Percentiles rank a stretch among this genome's conserved stretches.
These are phyloP conservation scores for Pinus taeda DNA, from an alignment of 75 land plant genomes.

Conservation along the genomic window DNA sequence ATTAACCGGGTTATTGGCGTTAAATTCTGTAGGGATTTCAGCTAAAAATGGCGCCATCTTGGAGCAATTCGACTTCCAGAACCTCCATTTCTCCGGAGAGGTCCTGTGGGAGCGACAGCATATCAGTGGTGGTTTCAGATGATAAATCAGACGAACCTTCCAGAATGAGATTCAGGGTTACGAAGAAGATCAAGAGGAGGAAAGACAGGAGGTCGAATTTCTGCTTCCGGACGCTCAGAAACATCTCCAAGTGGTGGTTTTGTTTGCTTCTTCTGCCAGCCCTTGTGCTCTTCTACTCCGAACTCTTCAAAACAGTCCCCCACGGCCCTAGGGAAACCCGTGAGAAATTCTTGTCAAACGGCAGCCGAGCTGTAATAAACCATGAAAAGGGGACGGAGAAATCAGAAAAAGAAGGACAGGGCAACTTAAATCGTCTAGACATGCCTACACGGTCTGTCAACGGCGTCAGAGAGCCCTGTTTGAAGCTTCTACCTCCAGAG, in stretches of 20 bases:
- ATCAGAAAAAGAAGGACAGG: not conserved
- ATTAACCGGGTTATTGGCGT: not conserved
- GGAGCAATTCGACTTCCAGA: conserved; percentile 8
- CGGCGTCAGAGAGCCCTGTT: conserved; percentile 58
- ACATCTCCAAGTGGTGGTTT: conserved; percentile 3
- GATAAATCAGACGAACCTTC: conserved; percentile 5
- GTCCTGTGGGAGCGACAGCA: not conserved
- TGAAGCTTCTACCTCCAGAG: conserved; percentile 54
- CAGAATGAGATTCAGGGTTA: conserved; percentile 4
- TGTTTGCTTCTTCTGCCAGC: conserved; percentile 7
- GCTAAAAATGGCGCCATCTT: not conserved
- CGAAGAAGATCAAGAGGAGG: not conserved
- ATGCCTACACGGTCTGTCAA: conserved; percentile 40
- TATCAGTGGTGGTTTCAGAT: conserved; percentile 5
- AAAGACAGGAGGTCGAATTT: not conserved
- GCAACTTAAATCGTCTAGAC: conserved; percentile 61
- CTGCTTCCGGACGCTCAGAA: not conserved
- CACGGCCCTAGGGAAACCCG: not conserved
- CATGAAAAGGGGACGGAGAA: not conserved
- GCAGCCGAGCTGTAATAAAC: not conserved
- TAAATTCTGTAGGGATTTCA: not conserved
- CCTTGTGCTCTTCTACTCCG: not conserved
- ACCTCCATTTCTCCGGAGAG: conserved; percentile 3
- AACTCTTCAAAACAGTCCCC: not conserved
- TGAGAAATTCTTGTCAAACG: not conserved